Evolutionary conservation across 2,329 filamentous ascomycete species (phyloP), one percentile per base, ranked within the genome.

Genomic region (Coleophoma cylindrospora): DNA sequence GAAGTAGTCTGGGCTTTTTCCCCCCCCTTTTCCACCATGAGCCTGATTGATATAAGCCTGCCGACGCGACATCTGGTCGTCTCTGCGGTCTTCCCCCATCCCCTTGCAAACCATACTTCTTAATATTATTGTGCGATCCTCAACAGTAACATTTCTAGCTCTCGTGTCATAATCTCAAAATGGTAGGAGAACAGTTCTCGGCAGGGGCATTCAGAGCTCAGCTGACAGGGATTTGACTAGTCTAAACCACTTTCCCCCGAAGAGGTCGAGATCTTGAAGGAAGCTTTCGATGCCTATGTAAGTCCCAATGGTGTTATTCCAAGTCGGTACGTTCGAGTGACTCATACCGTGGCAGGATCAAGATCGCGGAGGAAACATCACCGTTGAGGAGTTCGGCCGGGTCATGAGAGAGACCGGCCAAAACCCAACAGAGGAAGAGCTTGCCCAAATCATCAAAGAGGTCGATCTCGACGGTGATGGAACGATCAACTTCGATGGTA

Each of bases 401-500:
- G 67, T 68, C 32, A 67, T 69, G 67, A 56, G 55, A 34, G 44
- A 60, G 58, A 38, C 63, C 56, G 58, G 68, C 50, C 53, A 62
- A 58, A 56, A 58, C 53, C 62, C 62, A 8, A 61, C 62, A 4
- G 50, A 63, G 37, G 68, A 54, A n/a, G 68, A 70, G 50, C 63
- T 70, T n/a, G 57, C 63, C 45, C 61, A 67, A 54, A 70, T 70
- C 40, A 62, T 70, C 48, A 63, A 62, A 37, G 67, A 70, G 43
- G 68, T 70, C 7, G 68, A 70, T 50, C 59, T 69, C 2, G 66
- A 70, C 49, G 67, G 67, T 3, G 67, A 70, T 48, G 67, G 67
- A 50, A 66, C 63, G 2, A 69, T 70, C 50, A 68, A 68, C 55
- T 70, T 70, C 50, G 67, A 70, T 47, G 68, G 67, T 68, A 60